phyloP scores from a whole-genome alignment of 352 stramenopile species.

The Phytophthora agathidicida region DNA sequence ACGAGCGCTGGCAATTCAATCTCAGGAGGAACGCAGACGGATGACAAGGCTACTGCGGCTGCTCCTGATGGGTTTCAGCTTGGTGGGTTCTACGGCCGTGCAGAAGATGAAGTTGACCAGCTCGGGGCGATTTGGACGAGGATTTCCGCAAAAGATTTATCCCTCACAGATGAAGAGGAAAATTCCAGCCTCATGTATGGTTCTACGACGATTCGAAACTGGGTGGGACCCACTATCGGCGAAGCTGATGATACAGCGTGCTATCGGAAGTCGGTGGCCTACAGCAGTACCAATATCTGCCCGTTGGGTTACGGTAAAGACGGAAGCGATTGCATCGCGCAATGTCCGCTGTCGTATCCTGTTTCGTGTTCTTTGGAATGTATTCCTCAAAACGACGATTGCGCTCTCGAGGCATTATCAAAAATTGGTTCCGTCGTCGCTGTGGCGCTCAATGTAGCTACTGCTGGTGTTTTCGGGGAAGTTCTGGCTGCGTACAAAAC shows the following conservation, averaged over 20 bases:
- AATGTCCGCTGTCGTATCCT: slow-evolving; percentile 42
- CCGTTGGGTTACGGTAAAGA: slow-evolving; percentile 31
- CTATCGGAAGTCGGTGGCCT: slow-evolving; percentile 26
- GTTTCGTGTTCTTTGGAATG: slow-evolving; percentile 41
- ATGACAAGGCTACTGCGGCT: slow-evolving; percentile 15
- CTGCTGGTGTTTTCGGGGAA: slow-evolving; percentile 29
- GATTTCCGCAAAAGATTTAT: slow-evolving; percentile 18
- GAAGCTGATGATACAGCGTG: slow-evolving; percentile 22
- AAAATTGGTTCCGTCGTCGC: slow-evolving; percentile 35
- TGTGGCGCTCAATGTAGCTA: slow-evolving; percentile 31
- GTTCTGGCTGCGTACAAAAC: slow-evolving; percentile 27
- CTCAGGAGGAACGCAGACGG: slow-evolving; percentile 23
- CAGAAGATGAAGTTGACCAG: slow-evolving; percentile 33
- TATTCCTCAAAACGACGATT: slow-evolving; percentile 49
- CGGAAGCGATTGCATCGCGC: slow-evolving; percentile 21
- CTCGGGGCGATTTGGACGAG: slow-evolving; percentile 34
- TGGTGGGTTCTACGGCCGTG: slow-evolving; percentile 23
- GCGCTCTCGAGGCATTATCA: slow-evolving; percentile 20
- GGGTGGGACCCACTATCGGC: slow-evolving; percentile 29
- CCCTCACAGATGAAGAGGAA: slow-evolving; percentile 9
- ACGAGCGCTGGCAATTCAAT: slow-evolving; percentile 28
- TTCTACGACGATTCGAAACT: slow-evolving; percentile 30
- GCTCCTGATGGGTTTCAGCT: slow-evolving; percentile 28
- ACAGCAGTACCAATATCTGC: slow-evolving; percentile 31
- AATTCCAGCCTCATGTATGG: slow-evolving; percentile 13